Base-by-base conservation (phyloP, 2,329 filamentous ascomycete genomes). In the Aureobasidium sp. region DNA sequence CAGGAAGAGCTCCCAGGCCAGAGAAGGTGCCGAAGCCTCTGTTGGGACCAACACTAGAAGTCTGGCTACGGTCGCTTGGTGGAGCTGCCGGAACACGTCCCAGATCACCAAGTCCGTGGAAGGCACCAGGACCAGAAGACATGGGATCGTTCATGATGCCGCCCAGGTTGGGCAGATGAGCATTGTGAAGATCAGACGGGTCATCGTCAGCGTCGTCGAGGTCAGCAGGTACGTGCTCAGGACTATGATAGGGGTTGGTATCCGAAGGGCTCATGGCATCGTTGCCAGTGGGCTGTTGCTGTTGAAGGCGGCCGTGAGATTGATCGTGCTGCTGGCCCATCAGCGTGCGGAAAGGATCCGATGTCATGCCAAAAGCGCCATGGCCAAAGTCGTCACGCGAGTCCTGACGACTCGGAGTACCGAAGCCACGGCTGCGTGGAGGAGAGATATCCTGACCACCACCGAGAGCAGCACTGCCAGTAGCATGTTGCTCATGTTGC, bases 201-300 rank as follows among this genome's bases (percentile, higher is more conserved):
- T 71, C 70, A n/a, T 62, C 59, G 25, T 70, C 71, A 67, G 61
- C 79, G 78, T 64, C 64, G 22, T 85, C 82, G 20, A 84, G 83
- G 52, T 90, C 86, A 5, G 79, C 79, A 48, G 86, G 86, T 29
- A 91, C 88, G 41, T 87, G 89, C 8, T 89, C 85, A 2, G 94
- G 94, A 73, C 93, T 97, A 66, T 92, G 90, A 72, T 94, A 99
- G 1, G 94, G 94, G 71, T 99, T 99, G 3, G 94, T 97, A 70
- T 96, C 90, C 0, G 92, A 94, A 12, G 94, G 94, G 72, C 93
- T 97, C 70, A 90, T 84, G 0, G 89, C 88, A 63, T 91, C 89
- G 66, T 87, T 70, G 29, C 71, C 73, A 62, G 76, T 74, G 57
- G 78, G 76, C 52, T 78, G 73, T 57, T 78, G 76, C 51, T 76